A percentile compares a stretch with the other conserved stretches of the same genome.
Conservation (phyloP, 2,329 filamentous ascomycete genomes). For the Pyrenophora teres region DNA sequence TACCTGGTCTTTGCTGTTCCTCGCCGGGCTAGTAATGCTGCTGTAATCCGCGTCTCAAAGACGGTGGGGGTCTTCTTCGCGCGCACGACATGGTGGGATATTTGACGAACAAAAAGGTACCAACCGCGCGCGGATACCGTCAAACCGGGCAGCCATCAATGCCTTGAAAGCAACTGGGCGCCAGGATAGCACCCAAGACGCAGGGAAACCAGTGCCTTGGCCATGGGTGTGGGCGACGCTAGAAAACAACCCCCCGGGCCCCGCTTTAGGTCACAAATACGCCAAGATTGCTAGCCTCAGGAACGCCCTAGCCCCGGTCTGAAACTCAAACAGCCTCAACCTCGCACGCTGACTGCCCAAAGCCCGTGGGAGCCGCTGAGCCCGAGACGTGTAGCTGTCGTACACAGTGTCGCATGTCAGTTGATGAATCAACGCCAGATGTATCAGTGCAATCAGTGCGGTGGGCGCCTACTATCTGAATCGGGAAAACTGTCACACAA, state of each 20-base stretch:
- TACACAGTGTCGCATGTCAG: slow-evolving; percentile 9
- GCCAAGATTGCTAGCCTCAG: neutral
- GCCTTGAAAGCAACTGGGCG: neutral
- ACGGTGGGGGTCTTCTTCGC: neutral
- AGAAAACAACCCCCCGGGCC: neutral
- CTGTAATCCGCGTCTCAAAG: slow-evolving; percentile 1
- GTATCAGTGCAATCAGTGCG: slow-evolving; percentile 5
- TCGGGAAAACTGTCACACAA: neutral
- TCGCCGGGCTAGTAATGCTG: neutral
- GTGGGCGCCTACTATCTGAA: slow-evolving; percentile 1
- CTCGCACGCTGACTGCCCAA: neutral
- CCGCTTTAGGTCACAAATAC: neutral
- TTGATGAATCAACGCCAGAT: slow-evolving; percentile 4
- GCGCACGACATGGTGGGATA: neutral
- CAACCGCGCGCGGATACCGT: neutral
- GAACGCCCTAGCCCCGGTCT: neutral
- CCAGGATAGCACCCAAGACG: too few species aligned
- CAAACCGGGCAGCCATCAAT: neutral
- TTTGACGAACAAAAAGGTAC: neutral
- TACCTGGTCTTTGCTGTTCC: neutral
- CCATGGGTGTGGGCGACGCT: neutral
- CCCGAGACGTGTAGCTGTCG: slow-evolving; percentile 3
- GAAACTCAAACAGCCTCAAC: neutral
- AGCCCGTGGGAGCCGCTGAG: neutral
- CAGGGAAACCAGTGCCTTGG: neutral